These are phyloP conservation scores for Aspergillus pseudonomiae DNA, from an alignment of 2,329 filamentous ascomycete species.

Conservation along the genomic window DNA sequence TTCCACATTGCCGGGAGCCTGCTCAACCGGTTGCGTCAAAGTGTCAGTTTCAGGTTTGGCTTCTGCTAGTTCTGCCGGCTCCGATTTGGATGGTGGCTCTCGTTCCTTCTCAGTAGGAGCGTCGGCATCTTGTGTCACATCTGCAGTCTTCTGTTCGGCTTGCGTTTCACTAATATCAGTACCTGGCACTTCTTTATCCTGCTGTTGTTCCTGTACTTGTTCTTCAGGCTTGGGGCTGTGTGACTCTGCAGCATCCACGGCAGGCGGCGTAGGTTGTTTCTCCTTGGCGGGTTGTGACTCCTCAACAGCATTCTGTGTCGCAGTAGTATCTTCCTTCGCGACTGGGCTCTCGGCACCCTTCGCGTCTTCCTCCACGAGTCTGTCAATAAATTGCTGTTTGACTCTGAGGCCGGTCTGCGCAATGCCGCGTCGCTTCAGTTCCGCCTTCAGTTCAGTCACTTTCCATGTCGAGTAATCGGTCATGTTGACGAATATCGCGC, in stretches of 20 bases:
- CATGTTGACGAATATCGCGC: slow-evolving; percentile 40
- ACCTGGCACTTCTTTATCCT: background rate
- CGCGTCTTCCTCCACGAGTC: slow-evolving; percentile 54
- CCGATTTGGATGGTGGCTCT: slow-evolving; percentile 2
- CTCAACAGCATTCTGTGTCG: slow-evolving; percentile 19
- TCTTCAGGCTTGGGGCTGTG: slow-evolving; percentile 22
- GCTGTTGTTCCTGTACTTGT: slow-evolving; percentile 13
- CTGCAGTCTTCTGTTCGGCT: slow-evolving; percentile 14
- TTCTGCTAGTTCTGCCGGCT: slow-evolving; percentile 1
- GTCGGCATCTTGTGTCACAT: slow-evolving; percentile 15
- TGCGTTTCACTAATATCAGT: slow-evolving; percentile 9
- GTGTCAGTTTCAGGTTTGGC: slow-evolving; percentile 16
- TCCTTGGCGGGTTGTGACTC: slow-evolving; percentile 16
- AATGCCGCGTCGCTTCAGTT: slow-evolving; percentile 73
- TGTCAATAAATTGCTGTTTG: slow-evolving; percentile 65
- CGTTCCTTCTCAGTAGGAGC: slow-evolving; percentile 2
- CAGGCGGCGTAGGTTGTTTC: slow-evolving; percentile 13
- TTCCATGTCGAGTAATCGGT: slow-evolving; percentile 64
- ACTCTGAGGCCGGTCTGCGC: slow-evolving; percentile 70
- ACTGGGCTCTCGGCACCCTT: slow-evolving; percentile 34
- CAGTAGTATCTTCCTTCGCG: slow-evolving; percentile 23
- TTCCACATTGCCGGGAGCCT: slow-evolving; percentile 22
- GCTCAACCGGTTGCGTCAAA: slow-evolving; percentile 27
- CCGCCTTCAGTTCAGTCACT: slow-evolving; percentile 73
- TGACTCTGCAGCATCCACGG: slow-evolving; percentile 15